A percentile compares a stretch with the other conserved stretches of the same genome.
Conservation (phyloP, 2,329 filamentous ascomycete genomes). For the Cladosporium sp. region DNA sequence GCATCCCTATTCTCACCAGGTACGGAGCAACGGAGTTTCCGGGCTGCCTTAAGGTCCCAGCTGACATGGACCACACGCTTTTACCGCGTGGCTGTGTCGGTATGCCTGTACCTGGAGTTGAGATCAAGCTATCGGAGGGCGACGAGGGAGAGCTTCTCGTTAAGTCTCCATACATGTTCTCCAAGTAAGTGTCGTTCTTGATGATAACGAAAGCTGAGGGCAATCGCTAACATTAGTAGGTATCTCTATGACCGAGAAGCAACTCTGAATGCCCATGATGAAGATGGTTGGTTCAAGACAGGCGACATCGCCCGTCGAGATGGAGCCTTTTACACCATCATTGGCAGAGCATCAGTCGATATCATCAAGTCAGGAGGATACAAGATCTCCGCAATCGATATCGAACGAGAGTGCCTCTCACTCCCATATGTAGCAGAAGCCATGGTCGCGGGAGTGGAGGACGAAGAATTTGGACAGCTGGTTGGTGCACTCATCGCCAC, state of each 20-base stretch:
- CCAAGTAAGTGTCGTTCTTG: neutral
- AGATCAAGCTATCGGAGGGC: conserved; percentile 35
- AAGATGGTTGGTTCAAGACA: conserved; percentile 12
- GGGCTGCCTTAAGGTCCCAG: conserved; percentile 38
- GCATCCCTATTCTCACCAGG: conserved; percentile 37
- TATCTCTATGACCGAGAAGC: conserved; percentile 9
- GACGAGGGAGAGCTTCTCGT: conserved; percentile 41
- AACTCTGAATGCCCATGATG: conserved; percentile 1
- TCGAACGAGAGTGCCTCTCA: conserved; percentile 44
- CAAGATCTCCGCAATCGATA: conserved; percentile 47
- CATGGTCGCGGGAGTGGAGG: conserved; percentile 43
- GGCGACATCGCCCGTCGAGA: conserved; percentile 22
- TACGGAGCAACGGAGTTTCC: conserved; percentile 44
- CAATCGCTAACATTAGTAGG: neutral
- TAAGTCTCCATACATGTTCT: conserved; percentile 18
- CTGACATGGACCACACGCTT: conserved; percentile 31
- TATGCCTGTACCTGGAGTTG: conserved; percentile 41
- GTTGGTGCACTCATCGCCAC: conserved; percentile 43
- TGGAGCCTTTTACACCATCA: conserved; percentile 43
- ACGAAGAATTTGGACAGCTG: conserved; percentile 48
- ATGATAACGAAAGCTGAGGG: too few relatives aligned
- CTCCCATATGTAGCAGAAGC: conserved; percentile 43
- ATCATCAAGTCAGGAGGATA: conserved; percentile 50
- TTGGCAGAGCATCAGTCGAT: conserved; percentile 45
- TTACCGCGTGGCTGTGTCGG: conserved; percentile 34